These are phyloP conservation scores for Chaetomium cochliodes DNA, from an alignment of 495 filamentous ascomycete species.

Conservation along the genomic window DNA sequence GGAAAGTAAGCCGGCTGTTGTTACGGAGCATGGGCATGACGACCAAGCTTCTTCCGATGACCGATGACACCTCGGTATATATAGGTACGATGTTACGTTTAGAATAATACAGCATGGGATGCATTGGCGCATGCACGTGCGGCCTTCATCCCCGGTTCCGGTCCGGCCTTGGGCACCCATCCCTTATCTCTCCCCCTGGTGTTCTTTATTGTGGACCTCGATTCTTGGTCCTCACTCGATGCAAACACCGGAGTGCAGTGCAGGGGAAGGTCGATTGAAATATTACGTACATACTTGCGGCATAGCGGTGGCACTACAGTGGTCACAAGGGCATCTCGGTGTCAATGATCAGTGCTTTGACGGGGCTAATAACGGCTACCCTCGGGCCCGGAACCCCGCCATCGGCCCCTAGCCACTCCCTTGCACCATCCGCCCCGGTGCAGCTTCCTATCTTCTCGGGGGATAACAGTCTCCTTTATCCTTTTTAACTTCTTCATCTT, in stretches of 20 bases:
- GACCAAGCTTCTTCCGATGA: background rate
- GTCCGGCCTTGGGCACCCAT: too few relatives aligned
- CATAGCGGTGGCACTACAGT: conserved; percentile 11
- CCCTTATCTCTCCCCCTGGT: background rate
- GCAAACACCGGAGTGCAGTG: background rate
- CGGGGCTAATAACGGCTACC: conserved; percentile 22
- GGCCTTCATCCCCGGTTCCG: background rate
- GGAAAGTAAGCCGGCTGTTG: too few relatives aligned
- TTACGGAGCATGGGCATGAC: background rate
- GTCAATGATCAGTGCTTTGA: conserved; percentile 1
- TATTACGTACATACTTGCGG: conserved; percentile 20
- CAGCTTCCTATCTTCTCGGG: background rate
- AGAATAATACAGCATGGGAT: background rate
- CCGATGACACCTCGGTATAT: too few relatives aligned
- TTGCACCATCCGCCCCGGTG: background rate
- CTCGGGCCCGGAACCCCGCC: conserved; percentile 14
- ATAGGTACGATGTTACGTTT: background rate
- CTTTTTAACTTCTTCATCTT: background rate
- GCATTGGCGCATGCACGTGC: background rate
- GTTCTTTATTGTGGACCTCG: background rate
- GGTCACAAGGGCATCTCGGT: conserved; percentile 21
- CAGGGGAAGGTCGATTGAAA: too few relatives aligned
- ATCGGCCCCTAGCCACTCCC: conserved; percentile 4
- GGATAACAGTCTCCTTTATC: background rate
- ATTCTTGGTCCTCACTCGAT: background rate